A percentile compares a stretch with the other conserved stretches of the same genome.
These are phyloP conservation scores for Gamarada debralockiae DNA, from an alignment of 495 filamentous ascomycete species.

Conservation along the genomic window DNA sequence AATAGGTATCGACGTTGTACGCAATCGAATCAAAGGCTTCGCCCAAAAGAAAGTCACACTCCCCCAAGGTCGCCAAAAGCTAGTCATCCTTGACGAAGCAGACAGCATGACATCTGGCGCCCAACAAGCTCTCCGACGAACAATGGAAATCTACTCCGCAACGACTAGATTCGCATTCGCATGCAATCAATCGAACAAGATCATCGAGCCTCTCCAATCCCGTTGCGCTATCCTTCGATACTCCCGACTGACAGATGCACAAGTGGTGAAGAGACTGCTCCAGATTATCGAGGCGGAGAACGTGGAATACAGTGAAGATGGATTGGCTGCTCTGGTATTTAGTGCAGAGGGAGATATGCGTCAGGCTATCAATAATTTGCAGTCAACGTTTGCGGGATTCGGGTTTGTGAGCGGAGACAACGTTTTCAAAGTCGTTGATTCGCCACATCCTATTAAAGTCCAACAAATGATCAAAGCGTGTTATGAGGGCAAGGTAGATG, in stretches of 20 bases:
- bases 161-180: constrained; percentile 98
- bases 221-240: constrained; percentile 96
- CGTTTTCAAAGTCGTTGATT: constrained; percentile 97
- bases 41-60: constrained; percentile 99
- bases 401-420: constrained; percentile 97
- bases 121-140: constrained; percentile 91
- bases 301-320: constrained; percentile 87
- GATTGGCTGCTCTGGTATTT: constrained; percentile 92
- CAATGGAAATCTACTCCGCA: constrained; percentile 98
- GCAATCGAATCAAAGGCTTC: constrained; percentile 98
- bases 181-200: constrained; percentile 98
- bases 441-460: constrained; percentile 94
- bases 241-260: constrained; percentile 83
- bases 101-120: constrained; percentile 97
- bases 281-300: constrained; percentile 90
- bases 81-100: constrained; percentile 97
- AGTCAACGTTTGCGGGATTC: constrained; percentile 92
- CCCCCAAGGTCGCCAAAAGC: constrained; percentile 84
- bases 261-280: constrained; percentile 83
- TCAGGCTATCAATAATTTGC: constrained; percentile 98
- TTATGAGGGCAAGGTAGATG: constrained; percentile 84
- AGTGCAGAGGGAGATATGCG: constrained; percentile 98
- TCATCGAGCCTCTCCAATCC: constrained; percentile 97
- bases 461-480: constrained; percentile 98
- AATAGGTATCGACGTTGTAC: constrained; percentile 89